phyloP scores from a whole-genome alignment of 805 yeast genomes.

The Candida alai region DNA sequence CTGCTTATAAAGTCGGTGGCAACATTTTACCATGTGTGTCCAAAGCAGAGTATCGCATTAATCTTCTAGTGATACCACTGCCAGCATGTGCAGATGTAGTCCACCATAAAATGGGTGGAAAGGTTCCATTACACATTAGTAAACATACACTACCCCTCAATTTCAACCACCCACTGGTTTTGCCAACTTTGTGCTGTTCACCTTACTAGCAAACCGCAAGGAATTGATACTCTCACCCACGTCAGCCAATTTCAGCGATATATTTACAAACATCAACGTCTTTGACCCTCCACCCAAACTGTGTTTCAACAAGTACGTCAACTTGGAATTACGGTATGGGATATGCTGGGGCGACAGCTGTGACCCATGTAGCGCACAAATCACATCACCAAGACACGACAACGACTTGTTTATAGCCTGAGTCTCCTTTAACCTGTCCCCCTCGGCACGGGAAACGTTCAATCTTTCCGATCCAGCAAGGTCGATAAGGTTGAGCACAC shows the following conservation, averaged over 20 bases:
- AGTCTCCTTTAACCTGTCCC: slow-evolving; percentile 80
- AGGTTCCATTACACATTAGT: no score
- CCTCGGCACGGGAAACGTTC: slow-evolving; percentile 68
- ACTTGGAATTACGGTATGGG: slow-evolving; percentile 67
- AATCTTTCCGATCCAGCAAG: slow-evolving; percentile 93
- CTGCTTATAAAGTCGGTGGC: no score
- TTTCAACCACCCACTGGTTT: no score
- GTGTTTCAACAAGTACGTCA: slow-evolving; percentile 80
- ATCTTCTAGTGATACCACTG: no score
- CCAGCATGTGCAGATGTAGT: no score
- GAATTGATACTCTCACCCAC: slow-evolving; percentile 79
- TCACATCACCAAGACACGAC: slow-evolving; percentile 88
- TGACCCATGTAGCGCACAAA: slow-evolving; percentile 56
- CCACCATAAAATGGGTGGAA: no score
- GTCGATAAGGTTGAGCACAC: slow-evolving; percentile 78
- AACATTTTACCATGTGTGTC: no score
- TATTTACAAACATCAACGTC: slow-evolving; percentile 88
- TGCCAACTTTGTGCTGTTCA: slow-evolving; percentile 48
- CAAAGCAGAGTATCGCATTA: no score
- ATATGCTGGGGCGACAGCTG: slow-evolving; percentile 44
- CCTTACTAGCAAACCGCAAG: slow-evolving; percentile 83
- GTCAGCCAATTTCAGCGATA: slow-evolving; percentile 63
- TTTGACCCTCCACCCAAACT: slow-evolving; percentile 84
- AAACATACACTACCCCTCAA: no score
- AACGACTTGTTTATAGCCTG: slow-evolving; percentile 85